These are phyloP conservation scores for Beta corolliflora DNA, from an alignment of 179 eudicot species.

Conservation along the genomic window DNA sequence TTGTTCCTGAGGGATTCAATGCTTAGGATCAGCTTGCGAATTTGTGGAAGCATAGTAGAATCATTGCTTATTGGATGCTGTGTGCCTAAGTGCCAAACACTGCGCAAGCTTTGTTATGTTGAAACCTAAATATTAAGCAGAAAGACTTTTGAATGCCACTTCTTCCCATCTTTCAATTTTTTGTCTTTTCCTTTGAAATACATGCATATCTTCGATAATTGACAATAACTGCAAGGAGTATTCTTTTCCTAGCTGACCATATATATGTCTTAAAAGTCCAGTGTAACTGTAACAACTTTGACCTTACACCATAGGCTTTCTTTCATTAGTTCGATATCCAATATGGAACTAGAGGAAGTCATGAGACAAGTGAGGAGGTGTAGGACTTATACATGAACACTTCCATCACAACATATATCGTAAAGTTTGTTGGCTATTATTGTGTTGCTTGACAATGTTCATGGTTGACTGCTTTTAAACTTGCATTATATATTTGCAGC, in stretches of 20 bases:
- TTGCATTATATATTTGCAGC: conserved; percentile 45
- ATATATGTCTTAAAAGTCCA: neutral
- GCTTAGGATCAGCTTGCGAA: too few species aligned
- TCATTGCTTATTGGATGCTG: neutral
- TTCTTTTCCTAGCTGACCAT: neutral
- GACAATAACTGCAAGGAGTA: neutral
- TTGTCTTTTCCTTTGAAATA: neutral
- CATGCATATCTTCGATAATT: neutral
- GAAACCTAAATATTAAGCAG: neutral
- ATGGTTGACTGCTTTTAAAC: conserved; percentile 2
- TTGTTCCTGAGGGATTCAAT: neutral
- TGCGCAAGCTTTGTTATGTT: neutral
- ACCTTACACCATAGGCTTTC: neutral
- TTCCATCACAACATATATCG: neutral
- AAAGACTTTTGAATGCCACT: too few species aligned
- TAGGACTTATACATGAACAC: neutral
- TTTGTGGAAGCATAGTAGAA: neutral
- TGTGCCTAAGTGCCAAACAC: neutral
- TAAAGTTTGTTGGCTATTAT: conserved; percentile 14
- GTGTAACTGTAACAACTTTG: too few species aligned
- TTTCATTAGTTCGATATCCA: neutral
- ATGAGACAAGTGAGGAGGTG: neutral
- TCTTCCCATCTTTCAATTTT: neutral
- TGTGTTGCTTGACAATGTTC: conserved; percentile 17
- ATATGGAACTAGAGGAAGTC: neutral